Percentiles rank a stretch among this genome's conserved stretches.
These are phyloP conservation scores for Eimeria necatrix DNA, from an alignment of 169 alveolate species.

Conservation along the genomic window DNA sequence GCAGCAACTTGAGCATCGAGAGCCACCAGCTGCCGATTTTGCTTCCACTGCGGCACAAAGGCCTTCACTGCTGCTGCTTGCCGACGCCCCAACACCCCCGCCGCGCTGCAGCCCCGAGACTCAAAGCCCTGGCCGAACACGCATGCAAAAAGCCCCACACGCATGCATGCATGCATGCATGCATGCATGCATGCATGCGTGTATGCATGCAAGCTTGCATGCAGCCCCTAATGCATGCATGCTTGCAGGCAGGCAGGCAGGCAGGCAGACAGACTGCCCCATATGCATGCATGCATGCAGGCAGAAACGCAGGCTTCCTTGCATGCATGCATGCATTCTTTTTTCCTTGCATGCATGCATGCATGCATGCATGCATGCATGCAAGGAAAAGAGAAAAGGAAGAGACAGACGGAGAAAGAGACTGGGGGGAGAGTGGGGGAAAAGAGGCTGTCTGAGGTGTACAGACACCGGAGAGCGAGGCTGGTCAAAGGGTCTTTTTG, in stretches of 20 bases:
- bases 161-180: too few relatives aligned
- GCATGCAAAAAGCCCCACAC: too few relatives aligned
- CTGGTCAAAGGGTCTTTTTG: too few relatives aligned
- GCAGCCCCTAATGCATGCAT: background rate
- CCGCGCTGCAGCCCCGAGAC: too few relatives aligned
- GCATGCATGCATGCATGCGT: background rate
- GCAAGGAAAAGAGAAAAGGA: background rate
- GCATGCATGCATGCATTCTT: constrained; percentile 24
- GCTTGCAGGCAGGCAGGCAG: background rate
- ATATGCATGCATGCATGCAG: constrained; percentile 22
- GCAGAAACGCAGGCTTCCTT: too few relatives aligned
- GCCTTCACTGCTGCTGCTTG: background rate
- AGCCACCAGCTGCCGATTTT: background rate
- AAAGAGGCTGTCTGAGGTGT: too few relatives aligned
- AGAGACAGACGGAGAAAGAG: background rate
- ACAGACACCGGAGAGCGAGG: too few relatives aligned
- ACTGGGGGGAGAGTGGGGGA: background rate
- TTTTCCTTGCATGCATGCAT: constrained; percentile 16
- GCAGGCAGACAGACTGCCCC: background rate
- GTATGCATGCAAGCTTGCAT: background rate
- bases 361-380: constrained; percentile 43
- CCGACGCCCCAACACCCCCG: background rate
- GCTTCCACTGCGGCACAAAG: background rate
- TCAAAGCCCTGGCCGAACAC: too few relatives aligned
- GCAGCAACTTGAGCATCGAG: background rate